Evolutionary conservation across 2,329 filamentous ascomycete species (phyloP), one percentile per base, ranked within the genome.

Genomic region (Ceratocystis colombiana): DNA sequence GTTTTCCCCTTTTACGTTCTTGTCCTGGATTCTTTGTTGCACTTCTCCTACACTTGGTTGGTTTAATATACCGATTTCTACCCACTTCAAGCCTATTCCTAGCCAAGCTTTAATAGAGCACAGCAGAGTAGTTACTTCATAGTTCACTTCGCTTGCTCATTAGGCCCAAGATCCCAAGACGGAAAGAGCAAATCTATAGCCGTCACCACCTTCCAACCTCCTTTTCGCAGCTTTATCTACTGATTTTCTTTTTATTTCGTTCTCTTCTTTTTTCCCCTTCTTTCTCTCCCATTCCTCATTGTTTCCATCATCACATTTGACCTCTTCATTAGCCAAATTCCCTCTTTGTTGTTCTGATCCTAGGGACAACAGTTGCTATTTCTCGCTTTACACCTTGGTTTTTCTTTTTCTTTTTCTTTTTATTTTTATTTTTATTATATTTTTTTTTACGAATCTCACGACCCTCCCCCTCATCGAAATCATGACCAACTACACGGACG

Each of bases 401-500:
- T 20, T 46, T 20, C 1, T 41, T 61, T 22, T 22, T 22, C 1
- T 22, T 22, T 22, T 22, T 22, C 2, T 62, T n/a, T 20, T 46
- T 20, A 0, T 41, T 61, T 22, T 22, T 22, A 22, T 22, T 22
- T 22, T 22, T 22, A 22, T 22, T 22, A 20, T 30, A 12, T 50
- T 33, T 20, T 33, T 6, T 65, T 22, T 61, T n/a, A 46, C 53
- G 41, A 41, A 30, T 20, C 22, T 46, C 30, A 65, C 64, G 55
- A 46, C 64, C n/a, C 48, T 37, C 41, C 20, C 50, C 62, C 44
- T 55, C 63, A 59, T 30, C 64, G 25, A 71, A 71, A 74, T 72
- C 69, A 72, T 76, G 72, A 81, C 86, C 59, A 65, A 63, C 61
- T 68, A 55, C 53, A 67, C 68, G 70, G 87, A 89, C 78, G 82